Evolutionary conservation across 2,329 filamentous ascomycete species (phyloP), one percentile per base, ranked within the genome.

Genomic region (Colletotrichum aenigma): DNA sequence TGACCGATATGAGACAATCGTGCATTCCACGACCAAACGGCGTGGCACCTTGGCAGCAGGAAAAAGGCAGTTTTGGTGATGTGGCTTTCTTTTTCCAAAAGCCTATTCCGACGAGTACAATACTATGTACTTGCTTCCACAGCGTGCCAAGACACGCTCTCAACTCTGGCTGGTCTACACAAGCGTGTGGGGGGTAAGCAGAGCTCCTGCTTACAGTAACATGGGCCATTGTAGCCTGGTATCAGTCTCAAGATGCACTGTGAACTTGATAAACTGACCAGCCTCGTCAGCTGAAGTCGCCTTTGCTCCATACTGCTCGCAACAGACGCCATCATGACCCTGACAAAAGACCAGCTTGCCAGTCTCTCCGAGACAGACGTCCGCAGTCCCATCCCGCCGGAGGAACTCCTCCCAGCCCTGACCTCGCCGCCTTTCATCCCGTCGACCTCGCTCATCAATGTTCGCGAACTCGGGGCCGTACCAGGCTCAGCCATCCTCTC

Each of bases 391-490:
- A 84, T 90, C 68, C 79, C 86, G 5, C 75, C 82, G 5, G 83
- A 84, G 24, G 67, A 81, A 34, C 84, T 88, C 68, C 75, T 80
- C 3, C 79, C 84, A 0, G 83, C 85, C 32, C 79, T 90, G 34
- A 78, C 81, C 10, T 80, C 81, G n/a, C 79, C 86, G 9, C 89
- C 89, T 9, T 91, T 91, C 79, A 78, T 90, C 76, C 79, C 82
- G 69, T 81, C 87, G 32, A 84, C 83, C 30, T 86, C 87, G 43
- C 87, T 89, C 32, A 87, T 90, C 84, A 91, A 90, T 82, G 82
- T 87, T 66, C 88, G 89, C 66, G 89, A 91, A 79, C 79, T 89
- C 15, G 89, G 88, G 68, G 82, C 85, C 32, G 80, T 90, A 2
- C 85, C 85, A 6, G 83, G 83, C 48, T 86, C 85, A 74, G 78